phyloP scores from a whole-genome alignment of 371 early-diverging fungal genomes.

The Haplosporangium sp. region DNA sequence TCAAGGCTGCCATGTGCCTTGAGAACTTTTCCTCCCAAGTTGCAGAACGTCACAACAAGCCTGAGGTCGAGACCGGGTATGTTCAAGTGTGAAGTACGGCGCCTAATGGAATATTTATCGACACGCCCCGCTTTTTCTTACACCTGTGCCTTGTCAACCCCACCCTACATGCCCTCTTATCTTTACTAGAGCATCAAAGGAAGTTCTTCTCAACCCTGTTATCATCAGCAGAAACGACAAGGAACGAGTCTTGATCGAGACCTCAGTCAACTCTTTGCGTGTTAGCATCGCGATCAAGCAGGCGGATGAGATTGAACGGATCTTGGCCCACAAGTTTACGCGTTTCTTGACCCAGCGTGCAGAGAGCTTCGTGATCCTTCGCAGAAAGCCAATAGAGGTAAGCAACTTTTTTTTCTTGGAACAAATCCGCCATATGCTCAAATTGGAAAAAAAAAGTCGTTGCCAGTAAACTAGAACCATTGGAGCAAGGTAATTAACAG shows the following conservation, averaged over 20 bases:
- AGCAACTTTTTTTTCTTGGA: too few species aligned
- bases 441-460: background rate
- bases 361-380: constrained; percentile 94
- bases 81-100: background rate
- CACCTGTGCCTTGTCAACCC: background rate
- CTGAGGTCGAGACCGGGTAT: constrained; percentile 96
- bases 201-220: constrained; percentile 91
- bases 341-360: constrained; percentile 97
- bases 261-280: constrained; percentile 94
- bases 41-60: constrained; percentile 97
- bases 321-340: constrained; percentile 95
- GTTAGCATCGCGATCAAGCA: constrained; percentile 97
- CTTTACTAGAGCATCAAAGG: constrained; percentile 71
- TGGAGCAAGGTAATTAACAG: background rate
- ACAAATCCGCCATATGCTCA: background rate
- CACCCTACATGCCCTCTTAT: background rate
- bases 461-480: background rate
- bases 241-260: constrained; percentile 94
- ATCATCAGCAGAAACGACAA: constrained; percentile 94
- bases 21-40: constrained; percentile 98
- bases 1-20: constrained; percentile 94
- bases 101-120: background rate
- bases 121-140: background rate
- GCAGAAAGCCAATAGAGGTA: constrained; percentile 92
- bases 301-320: constrained; percentile 96